Percentiles rank a stretch among this genome's conserved stretches.
These are phyloP conservation scores for Coprinopsis sp. DNA, from an alignment of 768 basidiomycete species.

Conservation along the genomic window DNA sequence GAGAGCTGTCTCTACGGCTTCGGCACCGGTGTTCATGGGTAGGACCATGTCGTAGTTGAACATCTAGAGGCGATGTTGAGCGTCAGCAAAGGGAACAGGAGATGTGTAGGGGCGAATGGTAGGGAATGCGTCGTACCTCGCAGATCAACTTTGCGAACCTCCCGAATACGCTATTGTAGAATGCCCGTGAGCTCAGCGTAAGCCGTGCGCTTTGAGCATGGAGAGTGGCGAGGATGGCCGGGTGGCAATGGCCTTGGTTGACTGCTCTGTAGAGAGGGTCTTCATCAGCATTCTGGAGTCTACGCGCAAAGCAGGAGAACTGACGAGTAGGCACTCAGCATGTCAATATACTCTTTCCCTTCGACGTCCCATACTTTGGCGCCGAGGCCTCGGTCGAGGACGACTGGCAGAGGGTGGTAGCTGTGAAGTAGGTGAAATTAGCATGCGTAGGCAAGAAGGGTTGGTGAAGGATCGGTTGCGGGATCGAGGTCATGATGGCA, in stretches of 20 bases:
- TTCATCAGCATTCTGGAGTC: slow-evolving; percentile 2
- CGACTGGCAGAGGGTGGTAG: slow-evolving; percentile 93
- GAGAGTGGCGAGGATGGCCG: slow-evolving; percentile 77
- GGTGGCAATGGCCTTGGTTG: slow-evolving; percentile 95
- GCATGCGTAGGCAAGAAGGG: not conserved
- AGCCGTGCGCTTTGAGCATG: slow-evolving; percentile 82
- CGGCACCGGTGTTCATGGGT: slow-evolving; percentile 98
- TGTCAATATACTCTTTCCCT: slow-evolving; percentile 94
- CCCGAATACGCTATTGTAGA: slow-evolving; percentile 91
- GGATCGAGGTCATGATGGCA: no score
- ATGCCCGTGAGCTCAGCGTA: slow-evolving; percentile 92
- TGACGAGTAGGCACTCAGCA: slow-evolving; percentile 96
- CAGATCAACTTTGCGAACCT: slow-evolving; percentile 55
- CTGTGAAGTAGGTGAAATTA: slow-evolving; percentile 37
- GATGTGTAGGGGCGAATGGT: not conserved
- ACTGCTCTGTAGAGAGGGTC: slow-evolving; percentile 31
- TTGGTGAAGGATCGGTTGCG: not conserved
- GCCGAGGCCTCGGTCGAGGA: slow-evolving; percentile 86
- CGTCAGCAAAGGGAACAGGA: not conserved
- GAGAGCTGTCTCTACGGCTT: slow-evolving; percentile 95
- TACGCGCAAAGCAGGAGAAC: slow-evolving; percentile 20
- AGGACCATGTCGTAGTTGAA: slow-evolving; percentile 95
- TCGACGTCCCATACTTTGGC: slow-evolving; percentile 95
- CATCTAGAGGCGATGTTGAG: slow-evolving; percentile 68
- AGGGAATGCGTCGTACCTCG: slow-evolving; percentile 3